These are phyloP conservation scores for Plasmodium coatneyi DNA, from an alignment of 169 alveolate genomes.

Conservation along the genomic window DNA sequence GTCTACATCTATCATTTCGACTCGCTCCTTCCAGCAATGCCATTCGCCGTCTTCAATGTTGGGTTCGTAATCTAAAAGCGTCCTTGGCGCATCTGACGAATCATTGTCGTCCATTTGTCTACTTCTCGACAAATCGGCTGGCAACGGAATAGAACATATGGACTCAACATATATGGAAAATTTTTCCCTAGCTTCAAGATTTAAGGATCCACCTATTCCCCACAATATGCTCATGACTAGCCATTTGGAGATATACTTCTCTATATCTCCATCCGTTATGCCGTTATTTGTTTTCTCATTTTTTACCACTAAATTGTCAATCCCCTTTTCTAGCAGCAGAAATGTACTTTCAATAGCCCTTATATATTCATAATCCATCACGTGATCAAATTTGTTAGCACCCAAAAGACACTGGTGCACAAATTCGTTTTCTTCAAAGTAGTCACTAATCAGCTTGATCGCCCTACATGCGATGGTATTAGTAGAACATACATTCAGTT, in stretches of 20 bases:
- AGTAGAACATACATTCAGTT: not conserved
- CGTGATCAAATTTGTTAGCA: conserved; percentile 54
- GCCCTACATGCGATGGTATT: conserved; percentile 56
- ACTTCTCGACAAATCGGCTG: conserved; percentile 69
- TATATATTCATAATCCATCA: conserved; percentile 75
- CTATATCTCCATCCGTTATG: conserved; percentile 63
- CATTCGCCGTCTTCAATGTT: conserved; percentile 94
- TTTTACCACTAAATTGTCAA: conserved; percentile 63
- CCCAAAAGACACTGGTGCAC: conserved; percentile 53
- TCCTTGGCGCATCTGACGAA: conserved; percentile 37
- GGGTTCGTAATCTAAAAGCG: conserved; percentile 95
- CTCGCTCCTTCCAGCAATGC: conserved; percentile 95
- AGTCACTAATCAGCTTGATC: conserved; percentile 52
- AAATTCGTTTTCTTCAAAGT: conserved; percentile 75
- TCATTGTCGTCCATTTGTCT: conserved; percentile 4
- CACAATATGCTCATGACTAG: conserved; percentile 89
- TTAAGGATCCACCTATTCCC: conserved; percentile 96
- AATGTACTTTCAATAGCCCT: conserved; percentile 74
- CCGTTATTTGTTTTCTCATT: conserved; percentile 42
- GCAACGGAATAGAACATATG: conserved; percentile 77
- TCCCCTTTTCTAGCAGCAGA: conserved; percentile 44
- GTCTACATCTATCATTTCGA: conserved; percentile 90
- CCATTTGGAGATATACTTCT: conserved; percentile 89
- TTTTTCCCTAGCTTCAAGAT: conserved; percentile 88
- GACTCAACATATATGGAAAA: conserved; percentile 87